Evolutionary conservation across 176 grass and related monocot genomes (phyloP), one percentile per base, ranked within the genome.

Genomic region (Juncus inflexus): DNA sequence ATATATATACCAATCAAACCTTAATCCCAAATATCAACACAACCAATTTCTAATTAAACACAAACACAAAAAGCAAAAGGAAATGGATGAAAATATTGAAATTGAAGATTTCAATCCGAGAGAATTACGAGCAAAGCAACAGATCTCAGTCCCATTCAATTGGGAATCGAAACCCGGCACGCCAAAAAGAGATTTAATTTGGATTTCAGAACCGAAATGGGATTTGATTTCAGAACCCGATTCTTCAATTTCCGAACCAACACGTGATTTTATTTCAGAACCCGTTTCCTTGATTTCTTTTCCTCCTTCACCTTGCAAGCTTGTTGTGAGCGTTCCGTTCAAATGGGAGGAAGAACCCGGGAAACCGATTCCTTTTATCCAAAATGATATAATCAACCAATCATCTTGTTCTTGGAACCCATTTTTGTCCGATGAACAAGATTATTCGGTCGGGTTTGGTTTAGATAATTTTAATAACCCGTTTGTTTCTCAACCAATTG

Each of bases 281-380:
- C 76, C 90, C 7, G 12, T 52, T 9, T 69, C 84, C 50, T 35
- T 77, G 7, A 60, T 35, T 11, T 45, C 68, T 42, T 76, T 72
- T 40, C 78, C 64, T 37, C 76, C 76, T 58, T 89, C 87, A 5
- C 94, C 85, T 3, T 43, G 58, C 4, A 99, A 83, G 58, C 78
- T 84, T 36, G 72, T 86, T 10, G 94, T 90, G 70, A 92, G 85
- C 9, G 94, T 90, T 69, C 94, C 94, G 2, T 99, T 92, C 55
- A 59, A 89, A 64, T 99, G 94, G 94, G 94, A 92, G 76, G 94
- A 89, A 78, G 75, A 86, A 70, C 94, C 94, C 4, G 85, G 94
- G 47, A 99, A 86, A 37, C 83, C 88, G 7, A 40, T 86, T 11
- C 59, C 74, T 19, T 66, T 73, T 4, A 39, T 73, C 60, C 67